Conservation (phyloP, 441 rosid species). For the Sinapis alba region DNA sequence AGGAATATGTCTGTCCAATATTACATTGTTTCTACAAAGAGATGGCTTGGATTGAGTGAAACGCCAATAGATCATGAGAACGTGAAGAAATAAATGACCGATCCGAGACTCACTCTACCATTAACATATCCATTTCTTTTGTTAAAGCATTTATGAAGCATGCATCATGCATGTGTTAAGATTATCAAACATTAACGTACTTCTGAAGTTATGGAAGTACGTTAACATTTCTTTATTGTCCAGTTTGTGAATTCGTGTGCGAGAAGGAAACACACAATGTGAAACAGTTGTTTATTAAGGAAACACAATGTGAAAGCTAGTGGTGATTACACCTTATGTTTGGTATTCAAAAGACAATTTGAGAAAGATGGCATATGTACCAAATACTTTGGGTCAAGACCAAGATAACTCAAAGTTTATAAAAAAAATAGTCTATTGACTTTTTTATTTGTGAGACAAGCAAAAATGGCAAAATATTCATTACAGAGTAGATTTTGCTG, state of each 20-base stretch:
- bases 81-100: conserved; percentile 1
- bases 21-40: neutral
- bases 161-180: neutral
- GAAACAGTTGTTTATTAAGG: neutral
- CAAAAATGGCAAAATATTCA: neutral
- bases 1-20: neutral
- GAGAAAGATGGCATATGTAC: neutral
- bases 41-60: neutral
- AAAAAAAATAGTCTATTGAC: neutral
- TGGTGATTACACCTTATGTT: neutral
- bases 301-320: neutral
- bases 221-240: neutral
- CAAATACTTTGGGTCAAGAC: conserved; percentile 6
- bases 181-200: neutral
- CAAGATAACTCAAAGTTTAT: neutral
- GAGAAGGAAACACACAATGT: conserved; percentile 3
- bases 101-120: conserved; percentile 2
- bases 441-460: neutral
- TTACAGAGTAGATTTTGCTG: conserved; percentile 12
- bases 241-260: neutral
- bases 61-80: neutral
- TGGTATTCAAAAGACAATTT: neutral
- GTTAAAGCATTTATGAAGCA: conserved; percentile 3
- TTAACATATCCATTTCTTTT: neutral
- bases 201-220: neutral